Evolutionary conservation across 768 basidiomycete species (phyloP).

Genomic region (Kwoniella mangroviensis): DNA sequence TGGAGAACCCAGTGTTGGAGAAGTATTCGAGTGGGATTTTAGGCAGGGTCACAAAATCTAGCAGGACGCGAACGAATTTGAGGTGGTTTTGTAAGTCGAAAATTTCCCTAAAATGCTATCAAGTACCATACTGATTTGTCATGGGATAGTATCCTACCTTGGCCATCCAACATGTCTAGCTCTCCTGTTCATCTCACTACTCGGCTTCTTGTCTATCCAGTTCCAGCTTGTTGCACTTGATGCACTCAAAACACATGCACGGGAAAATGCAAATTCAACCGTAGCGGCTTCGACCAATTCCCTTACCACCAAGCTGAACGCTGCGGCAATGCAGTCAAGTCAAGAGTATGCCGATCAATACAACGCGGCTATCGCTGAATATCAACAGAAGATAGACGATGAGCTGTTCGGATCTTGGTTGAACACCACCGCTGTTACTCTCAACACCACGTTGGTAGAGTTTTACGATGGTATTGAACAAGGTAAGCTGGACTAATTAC

Average conservation of each 20-base stretch:
- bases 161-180: constrained; percentile 89
- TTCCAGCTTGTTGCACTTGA: constrained; percentile 80
- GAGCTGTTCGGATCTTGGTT: constrained; percentile 90
- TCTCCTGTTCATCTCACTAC: constrained; percentile 88
- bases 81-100: constrained; percentile 73
- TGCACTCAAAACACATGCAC: constrained; percentile 73
- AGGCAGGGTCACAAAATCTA: constrained; percentile 27
- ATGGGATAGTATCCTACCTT: constrained; percentile 69
- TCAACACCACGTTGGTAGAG: constrained; percentile 81
- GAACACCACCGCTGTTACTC: constrained; percentile 80
- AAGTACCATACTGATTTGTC: not conserved
- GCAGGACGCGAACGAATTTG: constrained; percentile 66
- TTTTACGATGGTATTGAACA: constrained; percentile 87
- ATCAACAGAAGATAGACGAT: constrained; percentile 79
- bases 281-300: constrained; percentile 63
- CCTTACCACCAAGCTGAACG: constrained; percentile 67
- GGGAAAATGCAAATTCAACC: constrained; percentile 67
- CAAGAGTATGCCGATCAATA: constrained; percentile 74
- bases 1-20: constrained; percentile 55
- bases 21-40: constrained; percentile 44
- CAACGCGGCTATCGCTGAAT: constrained; percentile 70
- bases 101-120: not conserved
- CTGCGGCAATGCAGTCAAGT: constrained; percentile 81
- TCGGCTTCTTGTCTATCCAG: constrained; percentile 83
- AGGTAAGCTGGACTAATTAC: constrained; percentile 61